Conservation (phyloP, 257 asterid species). For the Salvia miltiorrhiza region DNA sequence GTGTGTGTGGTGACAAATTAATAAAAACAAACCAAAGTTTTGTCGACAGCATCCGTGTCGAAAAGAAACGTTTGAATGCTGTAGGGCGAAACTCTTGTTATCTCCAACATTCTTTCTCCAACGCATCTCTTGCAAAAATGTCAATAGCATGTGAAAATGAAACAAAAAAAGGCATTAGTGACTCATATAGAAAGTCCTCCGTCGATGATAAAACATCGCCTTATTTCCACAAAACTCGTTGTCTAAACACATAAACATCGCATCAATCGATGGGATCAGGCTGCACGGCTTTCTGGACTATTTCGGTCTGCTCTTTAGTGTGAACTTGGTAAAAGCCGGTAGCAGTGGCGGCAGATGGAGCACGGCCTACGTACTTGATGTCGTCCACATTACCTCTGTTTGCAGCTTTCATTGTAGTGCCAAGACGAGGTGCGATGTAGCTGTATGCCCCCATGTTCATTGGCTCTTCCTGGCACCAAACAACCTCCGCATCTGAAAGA, state of each 20-base stretch:
- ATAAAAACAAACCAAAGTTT: too few relatives aligned
- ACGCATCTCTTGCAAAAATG: background rate
- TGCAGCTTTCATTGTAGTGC: conserved; percentile 71
- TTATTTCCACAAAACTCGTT: conserved; percentile 23
- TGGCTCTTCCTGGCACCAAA: conserved; percentile 97
- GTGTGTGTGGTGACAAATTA: too few relatives aligned
- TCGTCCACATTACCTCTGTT: conserved; percentile 71
- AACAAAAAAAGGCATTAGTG: background rate
- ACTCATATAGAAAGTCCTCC: conserved; percentile 13
- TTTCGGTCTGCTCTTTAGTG: conserved; percentile 60
- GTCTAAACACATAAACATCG: background rate
- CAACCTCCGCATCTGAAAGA: conserved; percentile 83
- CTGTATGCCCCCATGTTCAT: conserved; percentile 94
- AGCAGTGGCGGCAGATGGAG: conserved; percentile 94
- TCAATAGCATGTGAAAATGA: background rate
- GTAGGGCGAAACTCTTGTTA: background rate
- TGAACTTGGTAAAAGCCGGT: conserved; percentile 80
- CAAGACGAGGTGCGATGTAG: conserved; percentile 69
- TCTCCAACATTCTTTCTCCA: background rate
- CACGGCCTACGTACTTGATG: conserved; percentile 77
- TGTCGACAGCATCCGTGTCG: too few relatives aligned
- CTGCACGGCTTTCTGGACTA: conserved; percentile 74
- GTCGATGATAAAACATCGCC: conserved; percentile 28
- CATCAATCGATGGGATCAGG: conserved; percentile 43
- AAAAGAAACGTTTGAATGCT: background rate